Evolutionary conservation across 306 rosid species (phyloP), one percentile per base, ranked within the genome.

Genomic region (Bauhinia variegata): DNA sequence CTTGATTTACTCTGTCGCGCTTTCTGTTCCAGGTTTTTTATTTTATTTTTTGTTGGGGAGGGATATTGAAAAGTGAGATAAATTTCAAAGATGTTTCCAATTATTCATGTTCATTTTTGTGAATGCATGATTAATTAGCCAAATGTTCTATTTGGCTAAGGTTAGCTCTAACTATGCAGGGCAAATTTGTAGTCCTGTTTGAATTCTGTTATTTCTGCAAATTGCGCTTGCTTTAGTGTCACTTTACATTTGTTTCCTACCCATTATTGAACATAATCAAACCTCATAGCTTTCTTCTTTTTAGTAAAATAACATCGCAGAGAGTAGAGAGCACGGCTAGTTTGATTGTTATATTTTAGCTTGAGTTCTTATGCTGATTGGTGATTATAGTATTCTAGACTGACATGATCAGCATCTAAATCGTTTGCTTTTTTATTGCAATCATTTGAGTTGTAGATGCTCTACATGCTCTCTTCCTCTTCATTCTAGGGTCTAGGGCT

Each of bases 121-220:
- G 8, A 41, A 47, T 47, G 2, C 4, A 38, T 64, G 12, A 51
- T 8, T 16, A 28, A 17, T 31, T 65, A 12, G 59, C 34, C 31
- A 5, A 67, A 28, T 34, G 19, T 52, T 28, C 46, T 31, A 10
- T 8, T 77, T 67, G 41, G 36, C 41, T 44, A 32, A 53, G 51
- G 34, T 58, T 7, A 19, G 59, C n/a, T 47, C 7, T 31, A 49
- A 42, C 36, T 15, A 12, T 58, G 58, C 68, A 52, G 10, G 66
- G 10, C 5, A 43, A 60, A 32, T 54, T 72, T 60, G 44, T 38
- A 47, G 46, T 60, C 17, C 37, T 48, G 50, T 36, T 65, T 58
- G 57, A 57, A 6, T 38, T 5, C 17, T 11, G 37, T 57, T n/a
- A n/a, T n/a, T n/a, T n/a, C n/a, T n/a, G n/a, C n/a, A n/a, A n/a